Percentiles rank a stretch among this genome's conserved stretches.
phyloP scores from a whole-genome alignment of 1,284 basidiomycete species.

The Puccinia polysora region DNA sequence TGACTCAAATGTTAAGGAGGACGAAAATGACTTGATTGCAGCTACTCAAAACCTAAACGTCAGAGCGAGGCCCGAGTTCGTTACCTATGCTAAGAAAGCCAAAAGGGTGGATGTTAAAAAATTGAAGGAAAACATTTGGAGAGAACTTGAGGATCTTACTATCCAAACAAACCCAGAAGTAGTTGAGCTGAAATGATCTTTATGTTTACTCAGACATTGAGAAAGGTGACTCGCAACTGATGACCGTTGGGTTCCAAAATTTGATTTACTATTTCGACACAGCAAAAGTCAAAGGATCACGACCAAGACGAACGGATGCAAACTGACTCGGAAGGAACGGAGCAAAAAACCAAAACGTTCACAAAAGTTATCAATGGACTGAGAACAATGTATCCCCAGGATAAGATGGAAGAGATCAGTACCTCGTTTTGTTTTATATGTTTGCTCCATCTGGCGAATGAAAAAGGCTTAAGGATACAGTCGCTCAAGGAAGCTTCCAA shows the following conservation, averaged over 20 bases:
- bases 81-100: constrained; percentile 91
- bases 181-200: constrained; percentile 36
- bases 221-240: background rate
- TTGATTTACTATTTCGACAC: constrained; percentile 58
- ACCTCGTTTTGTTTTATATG: constrained; percentile 99
- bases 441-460: constrained; percentile 86
- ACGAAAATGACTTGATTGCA: constrained; percentile 78
- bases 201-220: constrained; percentile 52
- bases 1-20: constrained; percentile 58
- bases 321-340: constrained; percentile 60
- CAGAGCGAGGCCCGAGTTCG: constrained; percentile 76
- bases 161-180: constrained; percentile 52
- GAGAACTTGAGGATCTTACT: constrained; percentile 71
- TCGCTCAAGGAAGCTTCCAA: background rate
- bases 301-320: constrained; percentile 24
- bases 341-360: constrained; percentile 65
- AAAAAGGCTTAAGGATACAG: constrained; percentile 66
- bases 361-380: constrained; percentile 76
- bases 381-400: constrained; percentile 73
- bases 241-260: background rate
- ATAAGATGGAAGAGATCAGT: constrained; percentile 96
- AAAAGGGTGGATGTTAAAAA: constrained; percentile 95
- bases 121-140: constrained; percentile 98
- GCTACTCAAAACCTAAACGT: constrained; percentile 70
- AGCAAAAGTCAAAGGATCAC: background rate